These are phyloP conservation scores for Tritrichomonas musculus DNA, from an alignment of 208 protist genomes.

Conservation along the genomic window DNA sequence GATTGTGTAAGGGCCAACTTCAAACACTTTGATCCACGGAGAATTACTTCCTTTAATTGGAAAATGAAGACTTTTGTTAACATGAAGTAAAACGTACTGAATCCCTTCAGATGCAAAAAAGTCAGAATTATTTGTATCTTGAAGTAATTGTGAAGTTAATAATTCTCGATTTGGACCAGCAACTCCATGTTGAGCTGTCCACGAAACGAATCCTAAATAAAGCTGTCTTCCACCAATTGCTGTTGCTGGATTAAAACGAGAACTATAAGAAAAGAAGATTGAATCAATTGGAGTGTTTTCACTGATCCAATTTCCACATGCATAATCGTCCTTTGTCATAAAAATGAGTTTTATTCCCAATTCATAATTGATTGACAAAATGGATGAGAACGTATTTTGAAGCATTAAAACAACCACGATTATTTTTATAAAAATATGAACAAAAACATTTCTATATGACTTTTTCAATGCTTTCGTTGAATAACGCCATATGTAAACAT, in stretches of 20 bases:
- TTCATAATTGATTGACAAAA: neutral
- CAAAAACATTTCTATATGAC: too few species aligned
- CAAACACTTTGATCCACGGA: too few species aligned
- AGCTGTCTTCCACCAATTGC: neutral
- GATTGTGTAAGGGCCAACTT: too few species aligned
- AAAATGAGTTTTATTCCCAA: neutral
- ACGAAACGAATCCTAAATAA: neutral
- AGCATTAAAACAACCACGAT: constrained; percentile 4
- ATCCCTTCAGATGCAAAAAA: too few species aligned
- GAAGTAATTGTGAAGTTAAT: neutral
- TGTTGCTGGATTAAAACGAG: neutral
- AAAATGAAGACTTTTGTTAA: too few species aligned
- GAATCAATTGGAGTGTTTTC: neutral
- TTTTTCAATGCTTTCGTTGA: too few species aligned
- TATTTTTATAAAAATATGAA: neutral
- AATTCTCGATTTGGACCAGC: neutral
- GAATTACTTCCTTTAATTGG: too few species aligned
- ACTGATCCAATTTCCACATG: neutral
- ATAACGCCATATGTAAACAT: neutral
- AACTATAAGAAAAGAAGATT: neutral
- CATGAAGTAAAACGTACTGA: too few species aligned
- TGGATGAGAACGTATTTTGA: neutral
- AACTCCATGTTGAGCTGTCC: neutral
- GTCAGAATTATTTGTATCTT: neutral
- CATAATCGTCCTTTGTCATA: neutral